A percentile compares a stretch with the other conserved stretches of the same genome.
phyloP scores from a whole-genome alignment of 1,284 basidiomycete species.

The Microbotryum scabiosae region DNA sequence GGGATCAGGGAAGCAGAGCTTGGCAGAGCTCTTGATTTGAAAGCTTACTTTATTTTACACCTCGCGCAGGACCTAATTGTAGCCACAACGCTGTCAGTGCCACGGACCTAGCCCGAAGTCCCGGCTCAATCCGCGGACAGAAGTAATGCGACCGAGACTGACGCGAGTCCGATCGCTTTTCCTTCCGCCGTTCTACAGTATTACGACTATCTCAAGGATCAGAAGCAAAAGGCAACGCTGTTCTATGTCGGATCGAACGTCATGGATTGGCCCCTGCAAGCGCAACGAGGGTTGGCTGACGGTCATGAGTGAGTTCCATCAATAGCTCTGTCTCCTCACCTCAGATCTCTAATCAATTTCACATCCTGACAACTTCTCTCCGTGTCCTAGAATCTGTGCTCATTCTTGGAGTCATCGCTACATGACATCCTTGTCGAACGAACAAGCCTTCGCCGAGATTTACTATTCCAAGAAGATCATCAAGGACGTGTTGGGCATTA shows the following conservation, averaged over 20 bases:
- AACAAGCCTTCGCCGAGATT: constrained; percentile 48
- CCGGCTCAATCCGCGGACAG: too few species aligned
- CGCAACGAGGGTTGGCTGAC: constrained; percentile 42
- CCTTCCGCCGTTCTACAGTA: neutral
- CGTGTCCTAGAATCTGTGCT: neutral
- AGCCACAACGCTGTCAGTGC: constrained; percentile 41
- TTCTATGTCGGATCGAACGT: constrained; percentile 43
- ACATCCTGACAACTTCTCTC: neutral
- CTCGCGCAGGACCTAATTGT: constrained; percentile 28
- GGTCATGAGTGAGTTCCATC: constrained; percentile 36
- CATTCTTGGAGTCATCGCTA: constrained; percentile 4
- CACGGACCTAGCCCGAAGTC: too few species aligned
- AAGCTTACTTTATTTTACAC: too few species aligned
- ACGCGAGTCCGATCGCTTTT: too few species aligned
- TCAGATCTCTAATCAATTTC: too few species aligned
- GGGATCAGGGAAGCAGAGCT: too few species aligned
- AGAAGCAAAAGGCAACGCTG: constrained; percentile 47
- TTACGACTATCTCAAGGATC: constrained; percentile 44
- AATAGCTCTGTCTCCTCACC: too few species aligned
- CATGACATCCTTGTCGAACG: constrained; percentile 45
- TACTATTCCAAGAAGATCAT: constrained; percentile 47
- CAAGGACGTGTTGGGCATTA: constrained; percentile 46
- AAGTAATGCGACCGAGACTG: too few species aligned
- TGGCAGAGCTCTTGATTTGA: too few species aligned
- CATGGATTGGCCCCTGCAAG: constrained; percentile 48